Conservation (phyloP, 202 grass and related monocot species). For the Eragrostis tef region DNA sequence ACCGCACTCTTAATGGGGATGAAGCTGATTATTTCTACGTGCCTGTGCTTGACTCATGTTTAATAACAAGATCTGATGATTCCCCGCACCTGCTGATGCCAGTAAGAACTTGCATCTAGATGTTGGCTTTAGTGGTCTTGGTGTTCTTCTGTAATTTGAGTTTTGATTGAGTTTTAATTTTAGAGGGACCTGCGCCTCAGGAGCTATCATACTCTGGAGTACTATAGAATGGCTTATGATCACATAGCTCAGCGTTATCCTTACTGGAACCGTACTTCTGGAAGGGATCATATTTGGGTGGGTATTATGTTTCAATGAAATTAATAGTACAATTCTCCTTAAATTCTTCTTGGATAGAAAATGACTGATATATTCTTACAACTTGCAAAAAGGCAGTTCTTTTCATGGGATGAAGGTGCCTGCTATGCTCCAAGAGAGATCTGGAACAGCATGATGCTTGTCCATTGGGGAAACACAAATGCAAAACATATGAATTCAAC, state of each 20-base stretch:
- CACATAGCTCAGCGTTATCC: constrained; percentile 83
- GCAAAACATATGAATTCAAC: constrained; percentile 88
- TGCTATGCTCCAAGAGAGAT: constrained; percentile 97
- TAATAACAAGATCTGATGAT: constrained; percentile 92
- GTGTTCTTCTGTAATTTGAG: constrained; percentile 12
- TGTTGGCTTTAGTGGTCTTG: constrained; percentile 23
- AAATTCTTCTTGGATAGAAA: constrained; percentile 6
- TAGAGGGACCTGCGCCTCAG: constrained; percentile 58
- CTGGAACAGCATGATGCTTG: constrained; percentile 95
- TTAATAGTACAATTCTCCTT: constrained; percentile 31
- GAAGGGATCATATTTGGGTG: constrained; percentile 98
- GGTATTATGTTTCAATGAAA: constrained; percentile 50
- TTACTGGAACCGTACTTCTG: constrained; percentile 89
- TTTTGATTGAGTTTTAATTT: constrained; percentile 39
- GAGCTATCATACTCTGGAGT: constrained; percentile 77
- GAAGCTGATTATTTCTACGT: constrained; percentile 99
- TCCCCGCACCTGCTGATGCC: constrained; percentile 68
- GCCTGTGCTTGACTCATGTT: constrained; percentile 87
- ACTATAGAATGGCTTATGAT: constrained; percentile 85
- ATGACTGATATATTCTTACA: constrained; percentile 42
- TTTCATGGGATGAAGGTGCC: constrained; percentile 99
- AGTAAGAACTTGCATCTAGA: constrained; percentile 51
- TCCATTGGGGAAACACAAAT: constrained; percentile 98
- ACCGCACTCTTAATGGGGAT: constrained; percentile 88
- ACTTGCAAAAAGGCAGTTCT: constrained; percentile 68